These are phyloP conservation scores for Diaporthe nobilis DNA, from an alignment of 2,329 filamentous ascomycete genomes.

Conservation along the genomic window DNA sequence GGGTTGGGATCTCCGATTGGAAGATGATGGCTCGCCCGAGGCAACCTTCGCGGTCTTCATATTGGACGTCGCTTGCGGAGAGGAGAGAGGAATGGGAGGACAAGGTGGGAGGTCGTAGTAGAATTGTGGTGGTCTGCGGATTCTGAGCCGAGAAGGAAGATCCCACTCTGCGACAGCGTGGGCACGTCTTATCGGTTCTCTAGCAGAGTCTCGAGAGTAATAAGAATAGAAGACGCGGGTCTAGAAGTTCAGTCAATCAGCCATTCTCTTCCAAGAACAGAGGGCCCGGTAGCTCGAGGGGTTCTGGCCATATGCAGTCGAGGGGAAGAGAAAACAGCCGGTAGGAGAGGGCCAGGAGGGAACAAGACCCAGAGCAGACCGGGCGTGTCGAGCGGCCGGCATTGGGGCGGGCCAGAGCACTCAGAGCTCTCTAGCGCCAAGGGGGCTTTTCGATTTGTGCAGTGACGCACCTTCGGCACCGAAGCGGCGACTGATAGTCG, in stretches of 20 bases:
- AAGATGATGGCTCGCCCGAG: slow-evolving; percentile 56
- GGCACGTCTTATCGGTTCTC: slow-evolving; percentile 18
- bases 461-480: slow-evolving; percentile 37
- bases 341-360: slow-evolving; percentile 20
- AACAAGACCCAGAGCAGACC: slow-evolving; percentile 25
- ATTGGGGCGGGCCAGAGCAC: slow-evolving; percentile 27
- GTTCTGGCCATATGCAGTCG: slow-evolving; percentile 27
- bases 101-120: slow-evolving; percentile 40
- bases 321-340: slow-evolving; percentile 29
- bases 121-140: slow-evolving; percentile 14
- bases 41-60: slow-evolving; percentile 71
- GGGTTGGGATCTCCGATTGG: slow-evolving; percentile 73
- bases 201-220: slow-evolving; percentile 14
- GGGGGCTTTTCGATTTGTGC: slow-evolving; percentile 17
- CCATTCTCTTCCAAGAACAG: slow-evolving; percentile 34
- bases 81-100: slow-evolving; percentile 28
- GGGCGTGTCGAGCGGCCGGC: slow-evolving; percentile 39
- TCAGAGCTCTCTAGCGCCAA: slow-evolving; percentile 37
- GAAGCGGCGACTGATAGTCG: slow-evolving; percentile 27
- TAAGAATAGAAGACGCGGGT: not conserved
- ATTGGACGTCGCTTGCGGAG: slow-evolving; percentile 42
- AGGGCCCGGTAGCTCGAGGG: slow-evolving; percentile 10
- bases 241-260: slow-evolving; percentile 19
- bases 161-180: slow-evolving; percentile 25
- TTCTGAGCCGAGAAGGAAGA: slow-evolving; percentile 32